Evolutionary conservation across 163 green algal species (phyloP), one percentile per base, ranked within the genome.

Genomic region (Scenedesmus sp.): DNA sequence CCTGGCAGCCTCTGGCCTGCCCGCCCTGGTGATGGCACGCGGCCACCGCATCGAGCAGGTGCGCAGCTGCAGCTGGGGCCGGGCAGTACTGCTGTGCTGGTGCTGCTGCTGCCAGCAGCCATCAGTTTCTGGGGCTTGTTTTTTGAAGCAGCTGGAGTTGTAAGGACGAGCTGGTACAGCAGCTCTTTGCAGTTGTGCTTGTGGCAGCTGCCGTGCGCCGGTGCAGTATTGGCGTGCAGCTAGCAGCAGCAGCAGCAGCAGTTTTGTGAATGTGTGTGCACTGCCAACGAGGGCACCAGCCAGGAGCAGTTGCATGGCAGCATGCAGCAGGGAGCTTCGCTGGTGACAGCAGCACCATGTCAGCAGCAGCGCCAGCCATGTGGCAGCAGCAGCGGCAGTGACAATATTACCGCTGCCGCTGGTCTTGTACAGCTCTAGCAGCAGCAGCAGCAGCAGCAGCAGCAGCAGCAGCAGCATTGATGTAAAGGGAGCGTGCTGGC

Each of bases 1-100:
- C 26, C 94, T 99, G 72, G 98, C 98, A 42, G 98, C 98, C 53
- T 98, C 97, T 22, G 98, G 97, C 18, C 91, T 99, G 88, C 98
- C 98, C 76, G 94, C 98, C 24, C 95, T 99, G 86, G 97, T 99
- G 37, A 97, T 99, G 95, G 98, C 98, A 16, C 97, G 98, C 87
- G 98, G 98, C 81, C 98, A 99, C 96, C 93, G 94, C 91, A 97
- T 99, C 76, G 96, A 98, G 86, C 89, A 95, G 90, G 85, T 90
- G 94, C 93, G 87, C 43, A 90, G 24, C 18, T 37, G 43, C 40
- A 40, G 26, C 4, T 76, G 26, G 30, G 65, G 65, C 65, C 24
- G 7, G 65, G 65, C 65, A 76, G 65, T 76, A 76, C 65, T 76
- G 65, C 61, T 73, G 61, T 76, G 65, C 65, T 76, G 30, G 6